Base-by-base conservation (phyloP, 1,284 basidiomycete genomes). In the Sporisorium graminicola region DNA sequence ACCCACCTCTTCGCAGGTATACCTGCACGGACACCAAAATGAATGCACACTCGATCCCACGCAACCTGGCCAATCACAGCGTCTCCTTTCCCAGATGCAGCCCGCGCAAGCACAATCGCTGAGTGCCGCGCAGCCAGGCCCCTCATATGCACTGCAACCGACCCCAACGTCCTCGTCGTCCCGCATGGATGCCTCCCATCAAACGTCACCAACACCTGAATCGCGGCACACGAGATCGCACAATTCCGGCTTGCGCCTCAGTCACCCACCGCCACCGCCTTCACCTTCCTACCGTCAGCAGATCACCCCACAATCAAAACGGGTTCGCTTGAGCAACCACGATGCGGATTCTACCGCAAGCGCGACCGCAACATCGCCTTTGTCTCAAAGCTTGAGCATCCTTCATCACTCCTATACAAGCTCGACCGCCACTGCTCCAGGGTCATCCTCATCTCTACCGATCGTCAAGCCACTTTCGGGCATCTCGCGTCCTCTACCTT, bases 221-320 rank as follows among this genome's bases (percentile, higher is more conserved):
- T 16, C 37, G 10, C 20, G 27, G 31, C 40, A 52, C 24, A 26
- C 46, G 1, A 65, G 64, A 24, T 62, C 62, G 6, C 46, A 31
- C 58, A 69, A 58, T 22, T 42, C 72, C 7, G 55, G 43, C 37
- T 29, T 65, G 33, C 54, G 62, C 12, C 52, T 69, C 37, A 74
- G 72, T 37, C 72, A 69, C 31, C 72, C 66, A 22, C 66, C 72
- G 13, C 72, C 65, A n/a, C 43, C 65, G 5, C 66, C 62, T 1
- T 52, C 58, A 9, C 49, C 58, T 24, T 58, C 58, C 2, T 44
- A 44, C n/a, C 53, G 44, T 10, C 42, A 46, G 4, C 58, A 60
- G 7, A 20, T 55, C 22, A 53, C 62, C 5, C 65, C 72, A 2
- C 72, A 65, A n/a, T 57, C 58, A 2, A 74, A 74, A 35, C 53